A percentile compares a stretch with the other conserved stretches of the same genome.
Evolutionary conservation across 2,329 filamentous ascomycete species (phyloP).

Genomic region (Shiraia sp.): DNA sequence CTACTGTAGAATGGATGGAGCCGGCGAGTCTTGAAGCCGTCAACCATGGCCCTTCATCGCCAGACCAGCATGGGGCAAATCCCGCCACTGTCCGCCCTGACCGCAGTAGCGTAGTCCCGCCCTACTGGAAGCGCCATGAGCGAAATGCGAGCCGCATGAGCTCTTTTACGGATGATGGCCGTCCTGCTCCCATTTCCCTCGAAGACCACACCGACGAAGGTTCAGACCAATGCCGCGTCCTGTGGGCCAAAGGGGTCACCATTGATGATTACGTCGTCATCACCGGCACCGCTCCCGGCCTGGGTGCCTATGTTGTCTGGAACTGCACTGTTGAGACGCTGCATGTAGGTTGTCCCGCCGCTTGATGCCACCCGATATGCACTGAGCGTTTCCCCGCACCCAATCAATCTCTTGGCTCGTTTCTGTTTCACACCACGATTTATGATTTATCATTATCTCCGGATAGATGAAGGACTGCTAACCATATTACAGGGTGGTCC

Average conservation of each 20-base stretch:
- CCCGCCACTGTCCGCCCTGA: constrained; percentile 28
- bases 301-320: constrained; percentile 95
- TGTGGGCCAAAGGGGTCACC: constrained; percentile 66
- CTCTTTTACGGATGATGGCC: constrained; percentile 39
- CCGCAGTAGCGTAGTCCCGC: constrained; percentile 47
- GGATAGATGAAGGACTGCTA: constrained; percentile 2
- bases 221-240: constrained; percentile 58
- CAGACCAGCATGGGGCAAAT: constrained; percentile 22
- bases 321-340: constrained; percentile 87
- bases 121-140: constrained; percentile 53
- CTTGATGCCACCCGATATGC: constrained; percentile 14
- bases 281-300: constrained; percentile 58
- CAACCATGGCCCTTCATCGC: constrained; percentile 27
- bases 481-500: constrained; percentile 53
- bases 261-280: constrained; percentile 67
- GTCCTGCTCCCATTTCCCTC: constrained; percentile 57
- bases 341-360: constrained; percentile 60
- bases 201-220: constrained; percentile 67
- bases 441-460: neutral
- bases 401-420: constrained; percentile 16
- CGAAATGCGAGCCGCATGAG: constrained; percentile 43
- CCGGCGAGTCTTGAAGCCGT: constrained; percentile 36
- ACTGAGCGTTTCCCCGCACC: constrained; percentile 10
- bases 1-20: constrained; percentile 48
- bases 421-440: neutral